phyloP scores from a whole-genome alignment of 1,284 basidiomycete species.

The Cutaneotrichosporon sp. region DNA sequence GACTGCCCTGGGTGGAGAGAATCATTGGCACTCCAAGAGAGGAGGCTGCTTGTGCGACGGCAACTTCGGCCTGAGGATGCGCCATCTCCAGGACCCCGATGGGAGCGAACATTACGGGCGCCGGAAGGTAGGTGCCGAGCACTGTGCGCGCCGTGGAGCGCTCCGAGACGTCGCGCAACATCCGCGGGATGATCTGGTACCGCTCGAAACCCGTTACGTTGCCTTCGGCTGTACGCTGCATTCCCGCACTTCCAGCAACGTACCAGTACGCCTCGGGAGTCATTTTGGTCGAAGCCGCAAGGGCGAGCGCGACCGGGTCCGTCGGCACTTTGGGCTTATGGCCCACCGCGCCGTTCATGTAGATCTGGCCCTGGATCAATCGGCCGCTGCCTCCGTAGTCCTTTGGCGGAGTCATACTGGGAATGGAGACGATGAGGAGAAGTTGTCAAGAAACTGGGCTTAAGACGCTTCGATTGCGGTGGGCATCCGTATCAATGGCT shows the following conservation, averaged over 20 bases:
- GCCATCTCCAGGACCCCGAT: constrained; percentile 70
- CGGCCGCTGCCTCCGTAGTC: constrained; percentile 9
- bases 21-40: constrained; percentile 63
- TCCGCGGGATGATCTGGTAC: constrained; percentile 58
- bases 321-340: constrained; percentile 7
- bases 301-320: constrained; percentile 9
- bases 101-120: constrained; percentile 66
- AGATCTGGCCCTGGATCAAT: constrained; percentile 11
- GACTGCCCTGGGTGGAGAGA: constrained; percentile 65
- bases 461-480: background rate
- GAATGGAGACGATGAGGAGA: too few species aligned
- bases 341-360: constrained; percentile 10
- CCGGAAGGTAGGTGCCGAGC: constrained; percentile 62
- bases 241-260: constrained; percentile 18
- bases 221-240: constrained; percentile 13
- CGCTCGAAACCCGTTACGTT: constrained; percentile 14
- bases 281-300: constrained; percentile 6
- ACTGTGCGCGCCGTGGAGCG: constrained; percentile 58
- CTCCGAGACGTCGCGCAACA: constrained; percentile 64
- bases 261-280: constrained; percentile 13
- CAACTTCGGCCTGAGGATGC: constrained; percentile 59
- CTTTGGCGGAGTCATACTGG: background rate
- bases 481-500: background rate
- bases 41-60: constrained; percentile 61
- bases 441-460: background rate